phyloP scores from a whole-genome alignment of 345 rosid species.

The Ceriops decandra region DNA sequence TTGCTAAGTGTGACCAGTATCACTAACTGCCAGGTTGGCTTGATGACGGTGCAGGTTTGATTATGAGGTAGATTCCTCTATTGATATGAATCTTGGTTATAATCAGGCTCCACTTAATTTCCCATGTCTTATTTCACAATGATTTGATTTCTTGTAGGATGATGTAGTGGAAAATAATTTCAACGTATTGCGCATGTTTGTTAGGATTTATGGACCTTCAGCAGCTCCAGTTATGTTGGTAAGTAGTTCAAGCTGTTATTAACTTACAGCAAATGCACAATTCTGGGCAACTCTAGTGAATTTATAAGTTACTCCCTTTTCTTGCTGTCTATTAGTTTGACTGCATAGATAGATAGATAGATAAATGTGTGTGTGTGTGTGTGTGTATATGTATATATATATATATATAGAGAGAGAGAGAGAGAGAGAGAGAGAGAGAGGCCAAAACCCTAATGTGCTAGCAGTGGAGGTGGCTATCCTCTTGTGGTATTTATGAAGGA shows the following conservation, averaged over 20 bases:
- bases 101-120: slow-evolving; percentile 6
- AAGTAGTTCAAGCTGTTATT: slow-evolving; percentile 19
- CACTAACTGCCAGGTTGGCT: slow-evolving; percentile 12
- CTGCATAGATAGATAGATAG: no score
- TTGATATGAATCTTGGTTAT: not conserved
- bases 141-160: slow-evolving; percentile 44
- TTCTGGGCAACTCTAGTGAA: not conserved
- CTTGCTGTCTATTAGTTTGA: no score
- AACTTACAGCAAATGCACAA: not conserved
- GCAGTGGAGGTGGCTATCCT: no score
- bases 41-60: slow-evolving; percentile 54
- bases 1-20: slow-evolving; percentile 27
- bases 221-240: slow-evolving; percentile 71
- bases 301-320: no score
- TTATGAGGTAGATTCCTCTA: slow-evolving; percentile 56
- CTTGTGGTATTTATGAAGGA: no score
- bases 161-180: slow-evolving; percentile 78
- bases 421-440: not conserved
- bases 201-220: slow-evolving; percentile 65
- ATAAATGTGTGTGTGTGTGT: no score
- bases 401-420: not conserved
- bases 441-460: no score
- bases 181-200: slow-evolving; percentile 79
- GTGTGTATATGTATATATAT: not conserved
- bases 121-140: slow-evolving; percentile 1